These are phyloP conservation scores for Botryosphaeria dothidea DNA, from an alignment of 2,329 filamentous ascomycete genomes.

Conservation along the genomic window DNA sequence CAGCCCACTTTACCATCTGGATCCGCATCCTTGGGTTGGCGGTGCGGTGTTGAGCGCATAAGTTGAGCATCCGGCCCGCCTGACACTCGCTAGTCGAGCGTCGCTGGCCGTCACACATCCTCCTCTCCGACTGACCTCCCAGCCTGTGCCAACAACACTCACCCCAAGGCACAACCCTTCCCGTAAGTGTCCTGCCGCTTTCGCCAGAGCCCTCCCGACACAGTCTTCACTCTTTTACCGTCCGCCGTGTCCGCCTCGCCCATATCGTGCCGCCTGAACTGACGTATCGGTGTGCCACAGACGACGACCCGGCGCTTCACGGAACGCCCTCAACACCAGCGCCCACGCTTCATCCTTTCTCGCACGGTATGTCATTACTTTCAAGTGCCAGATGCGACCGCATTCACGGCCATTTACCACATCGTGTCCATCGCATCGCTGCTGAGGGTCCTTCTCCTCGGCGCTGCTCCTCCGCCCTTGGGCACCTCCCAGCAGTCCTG, in stretches of 20 bases:
- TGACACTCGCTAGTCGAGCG: conserved; percentile 21
- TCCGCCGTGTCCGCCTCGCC: background rate
- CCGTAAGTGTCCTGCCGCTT: conserved; percentile 4
- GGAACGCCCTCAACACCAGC: conserved; percentile 35
- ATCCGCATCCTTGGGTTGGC: conserved; percentile 12
- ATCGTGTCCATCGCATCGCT: conserved; percentile 25
- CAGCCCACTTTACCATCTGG: conserved; percentile 13
- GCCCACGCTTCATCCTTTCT: conserved; percentile 28
- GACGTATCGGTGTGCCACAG: conserved; percentile 28
- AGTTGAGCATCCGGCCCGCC: conserved; percentile 20
- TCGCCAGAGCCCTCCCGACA: conserved; percentile 1
- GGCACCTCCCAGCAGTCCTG: conserved; percentile 33
- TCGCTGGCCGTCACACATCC: conserved; percentile 19
- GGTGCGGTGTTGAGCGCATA: conserved; percentile 21
- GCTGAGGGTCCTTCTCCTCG: conserved; percentile 17
- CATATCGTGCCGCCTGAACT: conserved; percentile 13
- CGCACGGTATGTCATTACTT: conserved; percentile 34
- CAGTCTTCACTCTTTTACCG: background rate
- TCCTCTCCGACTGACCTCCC: conserved; percentile 20
- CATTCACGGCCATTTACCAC: conserved; percentile 19
- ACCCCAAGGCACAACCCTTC: background rate
- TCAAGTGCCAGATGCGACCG: conserved; percentile 35
- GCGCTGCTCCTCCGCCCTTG: conserved; percentile 30
- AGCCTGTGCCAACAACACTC: conserved; percentile 15
- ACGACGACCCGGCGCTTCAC: conserved; percentile 35